Percentiles rank a stretch among this genome's conserved stretches.
These are phyloP conservation scores for Neonectria coccinea DNA, from an alignment of 2,329 filamentous ascomycete genomes.

Conservation along the genomic window DNA sequence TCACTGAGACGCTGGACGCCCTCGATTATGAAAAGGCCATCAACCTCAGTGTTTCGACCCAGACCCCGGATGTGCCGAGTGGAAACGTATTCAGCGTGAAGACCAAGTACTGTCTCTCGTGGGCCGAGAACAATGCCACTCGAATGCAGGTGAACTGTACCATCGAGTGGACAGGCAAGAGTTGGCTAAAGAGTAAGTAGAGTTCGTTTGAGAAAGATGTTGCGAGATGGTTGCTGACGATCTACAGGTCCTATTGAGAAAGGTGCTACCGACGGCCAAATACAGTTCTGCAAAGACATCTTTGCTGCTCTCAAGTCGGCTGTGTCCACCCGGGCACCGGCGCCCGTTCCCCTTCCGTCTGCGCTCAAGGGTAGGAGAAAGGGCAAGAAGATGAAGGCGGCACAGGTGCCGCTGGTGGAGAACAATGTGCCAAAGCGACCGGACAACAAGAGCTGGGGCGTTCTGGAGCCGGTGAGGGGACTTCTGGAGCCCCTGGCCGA, in stretches of 20 bases:
- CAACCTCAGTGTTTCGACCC: slow-evolving; percentile 83
- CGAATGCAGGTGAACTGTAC: slow-evolving; percentile 88
- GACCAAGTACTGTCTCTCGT: slow-evolving; percentile 93
- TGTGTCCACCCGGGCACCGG: slow-evolving; percentile 73
- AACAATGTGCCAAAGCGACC: slow-evolving; percentile 57
- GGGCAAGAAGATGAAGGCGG: slow-evolving; percentile 64
- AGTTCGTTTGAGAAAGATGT: background rate
- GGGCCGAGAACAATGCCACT: slow-evolving; percentile 89
- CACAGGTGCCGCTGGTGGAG: slow-evolving; percentile 55
- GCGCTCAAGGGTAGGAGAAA: slow-evolving; percentile 69
- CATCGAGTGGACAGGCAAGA: slow-evolving; percentile 97
- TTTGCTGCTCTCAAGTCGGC: slow-evolving; percentile 79
- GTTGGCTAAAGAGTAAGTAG: slow-evolving; percentile 91
- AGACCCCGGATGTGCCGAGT: slow-evolving; percentile 94
- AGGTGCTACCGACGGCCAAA: slow-evolving; percentile 90
- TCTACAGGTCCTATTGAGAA: slow-evolving; percentile 90
- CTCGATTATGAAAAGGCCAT: slow-evolving; percentile 90
- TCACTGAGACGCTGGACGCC: slow-evolving; percentile 83
- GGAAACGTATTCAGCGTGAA: slow-evolving; percentile 93
- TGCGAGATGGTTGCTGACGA: slow-evolving; percentile 45
- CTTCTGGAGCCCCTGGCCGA: slow-evolving; percentile 77
- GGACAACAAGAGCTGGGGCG: slow-evolving; percentile 73
- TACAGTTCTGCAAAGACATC: slow-evolving; percentile 83
- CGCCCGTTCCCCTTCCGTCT: slow-evolving; percentile 59
- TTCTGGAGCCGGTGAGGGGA: slow-evolving; percentile 81